Base-by-base conservation (phyloP, 352 stramenopile genomes). In the Phytopythium mirpurense region DNA sequence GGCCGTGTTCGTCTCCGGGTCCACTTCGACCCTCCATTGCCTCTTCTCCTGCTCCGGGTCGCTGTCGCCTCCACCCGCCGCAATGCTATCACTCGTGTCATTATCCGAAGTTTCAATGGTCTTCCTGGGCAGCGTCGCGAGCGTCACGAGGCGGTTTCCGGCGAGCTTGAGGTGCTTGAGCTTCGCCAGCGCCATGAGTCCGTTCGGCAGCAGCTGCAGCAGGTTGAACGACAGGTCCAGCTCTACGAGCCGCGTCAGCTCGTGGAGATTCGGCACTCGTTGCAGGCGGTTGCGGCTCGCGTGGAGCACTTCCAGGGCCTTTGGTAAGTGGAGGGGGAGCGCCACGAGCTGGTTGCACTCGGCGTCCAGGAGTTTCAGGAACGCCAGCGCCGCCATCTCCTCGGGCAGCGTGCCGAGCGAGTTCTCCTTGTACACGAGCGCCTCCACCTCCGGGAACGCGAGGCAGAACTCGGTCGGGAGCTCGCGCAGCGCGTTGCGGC, bases 211-310 rank as follows among this genome's bases (percentile, higher is more conserved):
- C 9, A 83, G 48, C 50, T 78, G 51, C 5, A 92, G 67, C 23
- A 82, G 65, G 52, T 92, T 92, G 60, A 86, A 65, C 23, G 70
- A 74, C 29, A 90, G 44, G 19, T 92, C 78, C 2, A 92, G 48
- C 19, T 72, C 67, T 3, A 77, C 50, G 4, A 92, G 55, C 3
- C 56, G 54, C 0, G 64, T 70, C 3, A 90, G 66, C 15, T 59
- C 46, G 45, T 90, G 72, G 6, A 89, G 37, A 26, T 79, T 78
- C 27, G 64, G 51, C 0, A 90, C 34, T 3, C 69, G 62, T 5
- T 63, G 59, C 9, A 92, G 52, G 12, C 78, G 78, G 46, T 90
- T 90, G 9, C 78, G 72, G 47, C 65, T 75, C 5, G 56, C 65
- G 14, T 74, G 40, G 1, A 91, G 45, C 6, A 37, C 50, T 23